Evolutionary conservation across 225 moss, liverwort and hornwort species (phyloP), one percentile per base, ranked within the genome.

Genomic region (Physcomitrellopsis africana): DNA sequence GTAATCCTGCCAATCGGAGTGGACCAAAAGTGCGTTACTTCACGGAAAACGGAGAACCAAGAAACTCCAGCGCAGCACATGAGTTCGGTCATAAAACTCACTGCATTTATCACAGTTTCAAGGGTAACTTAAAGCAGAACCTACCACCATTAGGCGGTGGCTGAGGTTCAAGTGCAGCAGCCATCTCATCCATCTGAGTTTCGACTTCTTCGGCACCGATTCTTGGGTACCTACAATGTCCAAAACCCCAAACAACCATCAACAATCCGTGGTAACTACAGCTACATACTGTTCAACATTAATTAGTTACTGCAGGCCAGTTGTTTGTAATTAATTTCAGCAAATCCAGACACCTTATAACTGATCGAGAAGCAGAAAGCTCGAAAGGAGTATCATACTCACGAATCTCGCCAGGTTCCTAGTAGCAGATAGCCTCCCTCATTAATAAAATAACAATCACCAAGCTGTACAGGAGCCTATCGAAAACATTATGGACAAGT

Each of bases 171-270:
- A 89, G 77, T 61, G 37, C 89, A 41, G 81, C 84, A 69, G 84
- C 89, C 84, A 89, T 76, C 51, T 77, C 43, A 43, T 89, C 86
- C 72, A 86, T 77, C 69, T 84, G 68, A 19, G 80, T 82, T 80
- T 89, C 89, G 29, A 89, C 89, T 78, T 84, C 80, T 11, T 86
- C 89, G 26, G 82, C 86, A 65, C 77, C 75, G 43, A 82, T 70
- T 76, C 80, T 82, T 29, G 89, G 89, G 82, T 89, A 89, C 76
- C 86, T 89, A 68, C 16, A 37, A 37, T 37, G 32, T 37, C 32
- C 32, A 7, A 37, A 37, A 4, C 7, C 32, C 7, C 32, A 24
- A 75, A 51, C 11, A 77, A 20, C 13, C 63, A 72, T 76, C 23
- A 76, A 63, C 43, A 79, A n/a, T 0, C 17, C 18, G n/a, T 16